phyloP scores from a whole-genome alignment of 2,329 filamentous ascomycete species.

The Bipolaris cookei region DNA sequence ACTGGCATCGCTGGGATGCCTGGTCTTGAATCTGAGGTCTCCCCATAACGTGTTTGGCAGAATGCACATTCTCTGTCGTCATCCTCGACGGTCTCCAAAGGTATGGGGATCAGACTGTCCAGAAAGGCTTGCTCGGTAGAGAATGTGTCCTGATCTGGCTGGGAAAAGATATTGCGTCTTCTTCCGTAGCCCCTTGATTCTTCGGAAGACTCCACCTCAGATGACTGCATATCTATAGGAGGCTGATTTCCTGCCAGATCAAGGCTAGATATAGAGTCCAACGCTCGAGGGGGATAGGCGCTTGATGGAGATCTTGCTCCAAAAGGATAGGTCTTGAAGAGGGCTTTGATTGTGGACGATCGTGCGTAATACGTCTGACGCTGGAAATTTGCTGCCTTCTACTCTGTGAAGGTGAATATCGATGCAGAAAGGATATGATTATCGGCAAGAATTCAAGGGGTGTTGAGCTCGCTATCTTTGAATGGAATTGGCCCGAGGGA shows the following conservation, averaged over 20 bases:
- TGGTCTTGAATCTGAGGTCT: not conserved
- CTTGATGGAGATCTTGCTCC: not conserved
- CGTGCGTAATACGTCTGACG: too few species aligned
- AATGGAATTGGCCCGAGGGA: not conserved
- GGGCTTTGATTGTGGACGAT: too few species aligned
- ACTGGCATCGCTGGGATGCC: not conserved
- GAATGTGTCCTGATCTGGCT: not conserved
- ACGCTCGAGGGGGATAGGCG: not conserved
- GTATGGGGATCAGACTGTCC: not conserved
- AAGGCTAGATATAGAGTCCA: not conserved
- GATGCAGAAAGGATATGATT: too few species aligned
- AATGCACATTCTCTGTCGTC: not conserved
- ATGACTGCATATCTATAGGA: not conserved
- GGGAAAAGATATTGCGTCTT: not conserved
- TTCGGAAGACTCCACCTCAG: not conserved
- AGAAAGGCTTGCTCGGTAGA: not conserved
- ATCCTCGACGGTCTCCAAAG: not conserved
- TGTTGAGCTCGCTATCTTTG: too few species aligned
- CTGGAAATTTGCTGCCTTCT: too few species aligned
- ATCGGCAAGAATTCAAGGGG: too few species aligned
- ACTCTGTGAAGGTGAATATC: too few species aligned
- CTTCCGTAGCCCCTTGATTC: not conserved
- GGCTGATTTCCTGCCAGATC: not conserved
- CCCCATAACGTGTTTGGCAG: not conserved
- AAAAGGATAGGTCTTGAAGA: too few species aligned